These are phyloP conservation scores for Delitschia confertaspora DNA, from an alignment of 495 filamentous ascomycete species.

Conservation along the genomic window DNA sequence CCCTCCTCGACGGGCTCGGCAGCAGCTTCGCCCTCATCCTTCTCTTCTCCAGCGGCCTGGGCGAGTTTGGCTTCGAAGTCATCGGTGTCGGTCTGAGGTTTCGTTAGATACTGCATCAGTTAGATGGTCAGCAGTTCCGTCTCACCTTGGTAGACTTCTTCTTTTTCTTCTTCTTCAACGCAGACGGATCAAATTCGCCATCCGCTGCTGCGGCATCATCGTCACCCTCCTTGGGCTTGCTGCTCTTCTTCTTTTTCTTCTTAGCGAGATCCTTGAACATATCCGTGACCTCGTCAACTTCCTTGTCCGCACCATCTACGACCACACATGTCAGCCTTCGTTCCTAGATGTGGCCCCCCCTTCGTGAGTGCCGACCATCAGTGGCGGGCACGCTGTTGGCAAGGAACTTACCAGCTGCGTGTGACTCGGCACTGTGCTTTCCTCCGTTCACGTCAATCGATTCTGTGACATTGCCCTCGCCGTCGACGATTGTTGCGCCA, in stretches of 20 bases:
- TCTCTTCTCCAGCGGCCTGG: slow-evolving; percentile 54
- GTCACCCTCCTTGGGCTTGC: slow-evolving; percentile 54
- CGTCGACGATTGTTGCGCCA: slow-evolving; percentile 71
- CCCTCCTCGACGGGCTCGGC: slow-evolving; percentile 49
- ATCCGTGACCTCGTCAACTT: slow-evolving; percentile 62
- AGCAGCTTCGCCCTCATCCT: slow-evolving; percentile 43
- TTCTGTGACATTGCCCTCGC: slow-evolving; percentile 69
- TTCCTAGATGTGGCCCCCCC: background rate
- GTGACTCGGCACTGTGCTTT: slow-evolving; percentile 60
- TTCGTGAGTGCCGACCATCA: slow-evolving; percentile 1
- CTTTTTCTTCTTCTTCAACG: slow-evolving; percentile 94
- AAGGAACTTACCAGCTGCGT: slow-evolving; percentile 49
- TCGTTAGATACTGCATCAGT: slow-evolving; percentile 47
- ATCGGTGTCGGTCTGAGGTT: slow-evolving; percentile 47
- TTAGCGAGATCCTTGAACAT: slow-evolving; percentile 81
- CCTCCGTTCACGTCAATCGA: slow-evolving; percentile 47
- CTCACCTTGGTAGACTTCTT: slow-evolving; percentile 51
- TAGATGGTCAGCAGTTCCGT: too few species aligned
- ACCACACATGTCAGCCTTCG: background rate
- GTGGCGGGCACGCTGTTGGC: slow-evolving; percentile 8
- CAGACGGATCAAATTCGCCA: slow-evolving; percentile 62
- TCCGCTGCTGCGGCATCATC: slow-evolving; percentile 53
- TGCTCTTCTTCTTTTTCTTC: slow-evolving; percentile 73
- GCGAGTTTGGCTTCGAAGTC: slow-evolving; percentile 76
- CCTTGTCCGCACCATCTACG: slow-evolving; percentile 45